Evolutionary conservation across 1,139 yeast species (phyloP).

Genomic region (Magnusiomyces suaveolens): DNA sequence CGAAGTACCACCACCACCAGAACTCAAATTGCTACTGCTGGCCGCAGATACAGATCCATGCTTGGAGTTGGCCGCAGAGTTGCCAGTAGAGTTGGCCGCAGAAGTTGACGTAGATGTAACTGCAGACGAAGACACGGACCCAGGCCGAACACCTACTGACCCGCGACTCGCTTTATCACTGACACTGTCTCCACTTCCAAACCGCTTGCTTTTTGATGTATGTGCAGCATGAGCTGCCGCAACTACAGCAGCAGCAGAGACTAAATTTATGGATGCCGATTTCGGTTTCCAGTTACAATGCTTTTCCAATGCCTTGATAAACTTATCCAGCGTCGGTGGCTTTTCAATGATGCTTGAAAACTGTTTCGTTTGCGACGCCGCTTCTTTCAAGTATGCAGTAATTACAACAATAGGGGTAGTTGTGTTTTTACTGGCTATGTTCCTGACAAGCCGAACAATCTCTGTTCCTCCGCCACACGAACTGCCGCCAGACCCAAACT

Average conservation of each 20-base stretch:
- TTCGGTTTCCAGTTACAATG: constrained; percentile 29
- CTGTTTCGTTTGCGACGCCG: constrained; percentile 33
- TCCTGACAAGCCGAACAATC: constrained; percentile 66
- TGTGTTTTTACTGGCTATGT: constrained; percentile 66
- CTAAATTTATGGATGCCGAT: not conserved
- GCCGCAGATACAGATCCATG: not conserved
- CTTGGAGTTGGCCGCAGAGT: not conserved
- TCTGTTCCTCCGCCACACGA: constrained; percentile 44
- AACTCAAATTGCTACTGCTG: not conserved
- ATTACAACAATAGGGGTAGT: constrained; percentile 71
- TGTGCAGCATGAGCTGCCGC: not conserved
- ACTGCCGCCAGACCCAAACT: constrained; percentile 44
- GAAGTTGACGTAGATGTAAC: constrained; percentile 1
- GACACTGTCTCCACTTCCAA: not conserved
- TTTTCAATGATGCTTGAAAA: constrained; percentile 70
- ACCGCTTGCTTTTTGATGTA: not conserved
- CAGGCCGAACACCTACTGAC: not conserved
- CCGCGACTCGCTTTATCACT: not conserved
- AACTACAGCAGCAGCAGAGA: not conserved
- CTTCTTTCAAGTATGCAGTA: constrained; percentile 66
- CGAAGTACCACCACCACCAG: not conserved
- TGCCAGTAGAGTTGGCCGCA: not conserved
- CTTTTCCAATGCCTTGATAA: constrained; percentile 29
- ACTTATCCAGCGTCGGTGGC: constrained; percentile 48
- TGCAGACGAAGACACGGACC: constrained; percentile 3